Conservation (phyloP, 169 alveolate genomes). For the Babesia bovis region DNA sequence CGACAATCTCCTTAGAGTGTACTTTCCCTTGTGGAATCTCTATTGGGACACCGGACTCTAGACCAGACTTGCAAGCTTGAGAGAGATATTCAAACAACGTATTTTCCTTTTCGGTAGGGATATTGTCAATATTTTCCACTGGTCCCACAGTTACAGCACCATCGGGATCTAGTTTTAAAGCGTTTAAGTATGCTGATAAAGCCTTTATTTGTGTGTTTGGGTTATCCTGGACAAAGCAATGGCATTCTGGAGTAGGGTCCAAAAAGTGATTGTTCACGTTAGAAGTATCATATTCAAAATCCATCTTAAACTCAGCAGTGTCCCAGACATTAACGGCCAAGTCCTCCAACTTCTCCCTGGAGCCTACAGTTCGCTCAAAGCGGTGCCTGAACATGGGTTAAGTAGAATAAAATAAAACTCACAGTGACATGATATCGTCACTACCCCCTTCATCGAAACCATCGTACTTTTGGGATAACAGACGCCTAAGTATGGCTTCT, state of each 20-base stretch:
- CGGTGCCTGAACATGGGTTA: slow-evolving; percentile 21
- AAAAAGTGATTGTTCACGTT: slow-evolving; percentile 46
- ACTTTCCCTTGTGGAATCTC: background rate
- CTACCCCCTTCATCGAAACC: background rate
- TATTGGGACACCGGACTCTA: background rate
- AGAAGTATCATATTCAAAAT: slow-evolving; percentile 40
- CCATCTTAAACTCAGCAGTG: slow-evolving; percentile 37
- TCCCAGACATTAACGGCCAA: slow-evolving; percentile 50
- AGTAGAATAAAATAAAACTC: slow-evolving; percentile 1
- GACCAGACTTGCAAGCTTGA: background rate
- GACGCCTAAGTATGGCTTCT: background rate
- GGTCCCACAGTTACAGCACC: background rate
- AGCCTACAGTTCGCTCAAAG: slow-evolving; percentile 23
- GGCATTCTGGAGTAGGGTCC: slow-evolving; percentile 32
- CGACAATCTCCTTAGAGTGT: slow-evolving; percentile 20
- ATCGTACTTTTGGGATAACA: background rate
- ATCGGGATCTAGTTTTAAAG: slow-evolving; percentile 1
- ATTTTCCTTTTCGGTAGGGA: background rate
- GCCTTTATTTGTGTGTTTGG: background rate
- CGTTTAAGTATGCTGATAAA: slow-evolving; percentile 1
- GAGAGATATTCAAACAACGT: slow-evolving; percentile 8
- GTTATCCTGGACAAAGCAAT: slow-evolving; percentile 13
- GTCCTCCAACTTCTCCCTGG: slow-evolving; percentile 7
- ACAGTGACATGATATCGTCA: slow-evolving; percentile 57
- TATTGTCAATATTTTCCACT: background rate